Evolutionary conservation across 441 rosid species (phyloP).

Genomic region (Dalechampia spathulata): DNA sequence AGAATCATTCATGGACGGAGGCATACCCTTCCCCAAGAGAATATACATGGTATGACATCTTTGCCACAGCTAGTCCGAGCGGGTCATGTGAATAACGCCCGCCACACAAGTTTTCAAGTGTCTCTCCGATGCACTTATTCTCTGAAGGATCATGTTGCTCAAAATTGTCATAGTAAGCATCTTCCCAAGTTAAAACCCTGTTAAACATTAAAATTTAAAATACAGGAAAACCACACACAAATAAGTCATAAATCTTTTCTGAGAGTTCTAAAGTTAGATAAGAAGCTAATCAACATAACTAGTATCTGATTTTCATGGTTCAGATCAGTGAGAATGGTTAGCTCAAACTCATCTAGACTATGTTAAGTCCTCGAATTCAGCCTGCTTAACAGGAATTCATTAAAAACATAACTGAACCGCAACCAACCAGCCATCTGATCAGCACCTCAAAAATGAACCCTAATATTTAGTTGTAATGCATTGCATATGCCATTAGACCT

Average conservation of each 20-base stretch:
- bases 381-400: slow-evolving; percentile 1
- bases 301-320: background rate
- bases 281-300: no score
- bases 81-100: slow-evolving; percentile 38
- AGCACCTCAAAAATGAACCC: background rate
- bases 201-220: slow-evolving; percentile 14
- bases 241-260: no score
- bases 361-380: background rate
- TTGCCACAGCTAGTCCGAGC: slow-evolving; percentile 73
- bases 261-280: no score
- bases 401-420: background rate
- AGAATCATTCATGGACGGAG: slow-evolving; percentile 12
- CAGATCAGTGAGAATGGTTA: background rate
- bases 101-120: slow-evolving; percentile 29
- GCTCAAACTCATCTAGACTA: background rate
- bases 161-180: slow-evolving; percentile 58
- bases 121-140: slow-evolving; percentile 29
- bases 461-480: slow-evolving; percentile 3
- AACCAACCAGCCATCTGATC: background rate
- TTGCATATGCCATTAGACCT: background rate
- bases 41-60: slow-evolving; percentile 81
- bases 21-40: slow-evolving; percentile 92
- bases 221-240: background rate
- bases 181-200: slow-evolving; percentile 93
- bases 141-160: slow-evolving; percentile 30